Evolutionary conservation across 768 basidiomycete species (phyloP).

Genomic region (Trametes coccinea): DNA sequence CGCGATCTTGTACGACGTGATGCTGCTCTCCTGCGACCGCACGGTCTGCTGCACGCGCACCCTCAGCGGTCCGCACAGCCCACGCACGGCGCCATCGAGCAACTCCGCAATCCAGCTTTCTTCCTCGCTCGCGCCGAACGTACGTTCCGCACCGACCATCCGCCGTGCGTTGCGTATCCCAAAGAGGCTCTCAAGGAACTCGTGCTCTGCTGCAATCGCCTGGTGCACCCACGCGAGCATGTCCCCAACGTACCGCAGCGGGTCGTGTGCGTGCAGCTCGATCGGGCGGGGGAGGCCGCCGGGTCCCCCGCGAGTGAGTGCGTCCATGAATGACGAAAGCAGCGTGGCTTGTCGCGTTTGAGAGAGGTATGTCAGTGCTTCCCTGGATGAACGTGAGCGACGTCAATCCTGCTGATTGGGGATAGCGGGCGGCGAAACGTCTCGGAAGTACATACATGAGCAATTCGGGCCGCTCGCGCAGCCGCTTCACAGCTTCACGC

Average conservation of each 20-base stretch:
- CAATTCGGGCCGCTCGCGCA: conserved; percentile 78
- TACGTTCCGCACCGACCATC: conserved; percentile 76
- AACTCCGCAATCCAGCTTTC: conserved; percentile 80
- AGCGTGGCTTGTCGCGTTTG: conserved; percentile 82
- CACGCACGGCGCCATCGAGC: conserved; percentile 80
- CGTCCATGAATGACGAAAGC: conserved; percentile 79
- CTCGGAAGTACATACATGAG: conserved; percentile 53
- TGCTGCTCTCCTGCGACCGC: conserved; percentile 89
- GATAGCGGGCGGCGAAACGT: not conserved
- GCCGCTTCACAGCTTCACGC: conserved; percentile 69
- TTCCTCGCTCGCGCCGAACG: conserved; percentile 55
- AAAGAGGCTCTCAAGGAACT: conserved; percentile 89
- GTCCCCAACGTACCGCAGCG: conserved; percentile 93
- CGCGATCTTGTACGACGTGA: conserved; percentile 88
- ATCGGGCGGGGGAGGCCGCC: conserved; percentile 89
- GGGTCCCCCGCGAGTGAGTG: conserved; percentile 85
- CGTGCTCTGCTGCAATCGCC: conserved; percentile 89
- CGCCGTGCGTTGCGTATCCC: conserved; percentile 58
- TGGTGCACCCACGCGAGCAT: conserved; percentile 99
- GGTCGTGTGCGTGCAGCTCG: conserved; percentile 97
- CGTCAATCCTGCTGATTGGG: not conserved
- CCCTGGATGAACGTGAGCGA: conserved; percentile 46
- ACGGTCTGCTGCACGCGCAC: conserved; percentile 95
- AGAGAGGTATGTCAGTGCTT: conserved; percentile 74
- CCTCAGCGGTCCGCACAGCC: conserved; percentile 86